Evolutionary conservation across 345 rosid species (phyloP), one percentile per base, ranked within the genome.

Genomic region (Laguncularia racemosa): DNA sequence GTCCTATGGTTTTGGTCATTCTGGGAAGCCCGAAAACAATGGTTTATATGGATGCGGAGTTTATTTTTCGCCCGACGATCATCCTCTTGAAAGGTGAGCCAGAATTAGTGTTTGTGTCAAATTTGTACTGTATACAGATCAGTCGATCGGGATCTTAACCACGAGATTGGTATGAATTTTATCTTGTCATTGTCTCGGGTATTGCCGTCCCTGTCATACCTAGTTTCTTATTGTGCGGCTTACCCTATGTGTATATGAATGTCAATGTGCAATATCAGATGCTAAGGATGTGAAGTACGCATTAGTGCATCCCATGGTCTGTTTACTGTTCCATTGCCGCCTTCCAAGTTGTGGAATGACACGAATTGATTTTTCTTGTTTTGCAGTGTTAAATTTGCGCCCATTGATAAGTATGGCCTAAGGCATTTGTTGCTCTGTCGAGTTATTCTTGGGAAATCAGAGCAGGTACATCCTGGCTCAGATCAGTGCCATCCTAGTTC

Each of bases 341-440:
- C 0, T 2, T 16, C 14, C 38, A 40, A 6, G 19, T 26, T 20
- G n/a, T 0, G 56, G 20, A 11, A 33, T 59, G 6, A 3, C 44
- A 38, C 48, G 48, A 20, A 18, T 16, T 49, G 20, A 43, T 2
- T 12, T 44, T 43, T 46, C 6, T 7, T 15, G 45, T 44, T 47
- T 40, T 66, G 23, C 61, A 92, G 91, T 68, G 59, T 85, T 52
- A 83, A 69, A 67, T 74, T 63, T 1, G 67, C 81, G 19, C 48
- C 19, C 14, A 48, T 52, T 14, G 95, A 82, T 55, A 46, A 71
- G 38, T 81, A 87, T 62, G 97, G 92, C 47, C 20, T 72, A 19
- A 76, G 85, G 48, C 81, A 89, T 80, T 45, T 89, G 67, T 50
- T 87, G 66, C 82, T 93, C 17, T 93, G 90, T 44, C 79, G 88